Percentiles rank a stretch among this genome's conserved stretches.
Conservation (phyloP, 805 yeast genomes). For the Ascoidea asiatica region DNA sequence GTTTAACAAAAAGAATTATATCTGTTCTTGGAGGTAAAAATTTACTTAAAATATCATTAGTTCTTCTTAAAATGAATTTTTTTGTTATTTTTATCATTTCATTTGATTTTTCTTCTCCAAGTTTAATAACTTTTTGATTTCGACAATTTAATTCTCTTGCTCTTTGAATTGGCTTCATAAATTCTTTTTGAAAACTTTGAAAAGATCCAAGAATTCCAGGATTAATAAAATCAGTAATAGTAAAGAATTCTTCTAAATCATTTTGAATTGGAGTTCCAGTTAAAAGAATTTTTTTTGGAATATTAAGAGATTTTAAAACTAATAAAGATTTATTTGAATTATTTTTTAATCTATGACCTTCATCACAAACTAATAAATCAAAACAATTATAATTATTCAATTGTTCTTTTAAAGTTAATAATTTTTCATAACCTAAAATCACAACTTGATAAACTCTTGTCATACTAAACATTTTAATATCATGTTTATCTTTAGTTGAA, state of each 20-base stretch:
- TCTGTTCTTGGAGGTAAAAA: constrained; percentile 70
- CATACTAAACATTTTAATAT: constrained; percentile 45
- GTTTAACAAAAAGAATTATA: constrained; percentile 62
- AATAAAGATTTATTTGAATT: constrained; percentile 58
- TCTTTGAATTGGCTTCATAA: constrained; percentile 53
- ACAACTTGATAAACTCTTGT: constrained; percentile 71
- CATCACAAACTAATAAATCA: constrained; percentile 83
- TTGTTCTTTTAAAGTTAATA: constrained; percentile 40
- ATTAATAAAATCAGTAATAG: constrained; percentile 69
- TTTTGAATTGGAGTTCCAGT: constrained; percentile 94
- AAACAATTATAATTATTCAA: constrained; percentile 24
- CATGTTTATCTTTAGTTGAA: constrained; percentile 39
- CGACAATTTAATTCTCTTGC: constrained; percentile 51
- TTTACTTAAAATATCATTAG: constrained; percentile 38
- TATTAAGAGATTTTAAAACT: constrained; percentile 40
- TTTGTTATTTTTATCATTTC: constrained; percentile 53
- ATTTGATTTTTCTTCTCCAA: constrained; percentile 51
- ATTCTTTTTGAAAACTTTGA: constrained; percentile 44
- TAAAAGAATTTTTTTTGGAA: constrained; percentile 46
- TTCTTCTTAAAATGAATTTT: constrained; percentile 60
- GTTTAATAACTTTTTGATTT: constrained; percentile 30
- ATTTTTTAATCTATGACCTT: constrained; percentile 84
- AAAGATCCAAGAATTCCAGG: constrained; percentile 69
- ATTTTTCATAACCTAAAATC: constrained; percentile 79
- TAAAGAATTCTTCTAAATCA: constrained; percentile 72